Percentiles rank a stretch among this genome's conserved stretches.
Evolutionary conservation across 2,329 filamentous ascomycete species (phyloP).

Genomic region (Fusarium sp.): DNA sequence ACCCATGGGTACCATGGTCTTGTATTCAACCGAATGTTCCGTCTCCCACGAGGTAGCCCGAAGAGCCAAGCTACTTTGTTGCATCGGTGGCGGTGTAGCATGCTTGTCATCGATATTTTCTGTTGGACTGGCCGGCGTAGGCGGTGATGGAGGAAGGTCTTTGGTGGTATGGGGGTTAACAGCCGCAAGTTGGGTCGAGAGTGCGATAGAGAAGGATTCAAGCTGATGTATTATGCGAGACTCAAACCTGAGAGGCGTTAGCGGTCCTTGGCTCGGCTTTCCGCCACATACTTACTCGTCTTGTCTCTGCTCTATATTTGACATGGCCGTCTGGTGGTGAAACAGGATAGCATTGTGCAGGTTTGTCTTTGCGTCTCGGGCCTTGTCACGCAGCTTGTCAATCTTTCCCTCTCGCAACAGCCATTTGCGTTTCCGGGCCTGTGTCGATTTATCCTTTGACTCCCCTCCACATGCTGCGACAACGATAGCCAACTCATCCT

Average conservation of each 20-base stretch:
- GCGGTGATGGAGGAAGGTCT: background rate
- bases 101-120: background rate
- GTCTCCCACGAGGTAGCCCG: background rate
- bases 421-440: constrained; percentile 8
- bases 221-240: background rate
- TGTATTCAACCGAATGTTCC: background rate
- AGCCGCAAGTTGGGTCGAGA: background rate
- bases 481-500: background rate
- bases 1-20: background rate
- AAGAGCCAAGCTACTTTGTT: background rate
- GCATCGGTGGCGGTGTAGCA: background rate
- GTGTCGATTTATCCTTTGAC: background rate
- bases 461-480: background rate
- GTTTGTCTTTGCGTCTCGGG: background rate
- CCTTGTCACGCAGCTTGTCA: background rate
- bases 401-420: background rate
- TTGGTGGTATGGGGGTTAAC: background rate
- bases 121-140: background rate
- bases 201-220: background rate
- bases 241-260: background rate
- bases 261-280: background rate
- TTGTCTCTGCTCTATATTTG: background rate
- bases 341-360: constrained; percentile 2
- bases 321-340: background rate
- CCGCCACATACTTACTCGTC: background rate